These are phyloP conservation scores for Sechiopsis laciniata DNA, from an alignment of 306 rosid genomes.

Conservation along the genomic window DNA sequence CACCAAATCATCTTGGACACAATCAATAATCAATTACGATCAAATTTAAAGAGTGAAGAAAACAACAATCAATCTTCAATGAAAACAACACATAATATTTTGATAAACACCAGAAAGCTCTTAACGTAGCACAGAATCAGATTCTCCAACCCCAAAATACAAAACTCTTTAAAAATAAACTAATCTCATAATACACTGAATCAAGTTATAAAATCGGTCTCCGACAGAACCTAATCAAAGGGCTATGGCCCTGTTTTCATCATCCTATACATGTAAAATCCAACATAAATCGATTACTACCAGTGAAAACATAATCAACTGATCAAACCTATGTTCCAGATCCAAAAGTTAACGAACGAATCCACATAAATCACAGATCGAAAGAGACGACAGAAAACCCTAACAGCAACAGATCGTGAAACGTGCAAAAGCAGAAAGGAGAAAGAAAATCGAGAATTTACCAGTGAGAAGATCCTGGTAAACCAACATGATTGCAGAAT, in stretches of 20 bases:
- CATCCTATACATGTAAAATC: neutral
- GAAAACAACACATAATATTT: neutral
- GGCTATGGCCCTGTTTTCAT: neutral
- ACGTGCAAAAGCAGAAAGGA: neutral
- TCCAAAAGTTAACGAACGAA: neutral
- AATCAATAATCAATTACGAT: neutral
- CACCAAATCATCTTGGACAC: neutral
- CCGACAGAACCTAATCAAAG: neutral
- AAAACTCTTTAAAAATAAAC: neutral
- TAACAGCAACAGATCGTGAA: neutral
- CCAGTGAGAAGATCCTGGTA: conserved; percentile 14
- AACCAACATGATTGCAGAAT: conserved; percentile 19
- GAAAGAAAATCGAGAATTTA: neutral
- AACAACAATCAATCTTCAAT: neutral
- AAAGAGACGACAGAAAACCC: neutral
- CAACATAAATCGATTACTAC: neutral
- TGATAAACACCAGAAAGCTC: neutral
- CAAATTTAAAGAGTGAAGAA: neutral
- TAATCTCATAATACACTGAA: neutral
- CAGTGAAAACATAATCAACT: neutral
- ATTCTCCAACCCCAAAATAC: neutral
- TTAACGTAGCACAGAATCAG: neutral
- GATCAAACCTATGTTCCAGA: neutral
- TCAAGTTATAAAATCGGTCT: neutral
- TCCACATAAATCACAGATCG: neutral